Percentiles rank a stretch among this genome's conserved stretches.
Conservation (phyloP, 108 stramenopile species). For the Fistulifera pelliculosa region DNA sequence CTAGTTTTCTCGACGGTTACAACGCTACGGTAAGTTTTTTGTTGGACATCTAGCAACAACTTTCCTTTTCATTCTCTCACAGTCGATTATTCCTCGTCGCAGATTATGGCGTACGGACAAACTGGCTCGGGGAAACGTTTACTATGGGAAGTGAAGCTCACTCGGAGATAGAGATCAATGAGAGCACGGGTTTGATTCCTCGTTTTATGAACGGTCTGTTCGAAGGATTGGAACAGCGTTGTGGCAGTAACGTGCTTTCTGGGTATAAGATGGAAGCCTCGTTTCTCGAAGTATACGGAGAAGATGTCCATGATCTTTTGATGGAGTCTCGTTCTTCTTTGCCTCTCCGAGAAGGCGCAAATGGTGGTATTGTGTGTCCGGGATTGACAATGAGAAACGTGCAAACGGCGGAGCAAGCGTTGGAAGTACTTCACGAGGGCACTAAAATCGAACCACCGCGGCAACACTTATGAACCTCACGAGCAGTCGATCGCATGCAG, state of each 20-base stretch:
- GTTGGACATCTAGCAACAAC: neutral
- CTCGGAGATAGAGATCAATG: conserved; percentile 22
- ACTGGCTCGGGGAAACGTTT: conserved; percentile 80
- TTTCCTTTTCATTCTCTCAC: neutral
- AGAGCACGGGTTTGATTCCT: conserved; percentile 76
- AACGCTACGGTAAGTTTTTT: conserved; percentile 60
- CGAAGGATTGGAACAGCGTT: conserved; percentile 24
- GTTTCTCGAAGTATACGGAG: conserved; percentile 93
- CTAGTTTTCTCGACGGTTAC: conserved; percentile 81
- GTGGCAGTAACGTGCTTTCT: conserved; percentile 26
- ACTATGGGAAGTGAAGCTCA: conserved; percentile 85
- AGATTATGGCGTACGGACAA: conserved; percentile 87
- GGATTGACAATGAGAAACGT: conserved; percentile 46
- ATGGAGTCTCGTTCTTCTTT: conserved; percentile 50
- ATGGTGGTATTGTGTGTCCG: conserved; percentile 49
- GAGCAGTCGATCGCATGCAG: conserved; percentile 74
- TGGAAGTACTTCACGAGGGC: conserved; percentile 76
- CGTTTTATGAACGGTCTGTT: conserved; percentile 89
- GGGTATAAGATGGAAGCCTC: conserved; percentile 57
- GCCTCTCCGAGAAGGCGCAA: conserved; percentile 71
- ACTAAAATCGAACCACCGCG: conserved; percentile 89
- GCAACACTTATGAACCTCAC: conserved; percentile 87
- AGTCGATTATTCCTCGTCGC: conserved; percentile 4
- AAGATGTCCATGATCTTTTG: conserved; percentile 87
- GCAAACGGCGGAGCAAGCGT: conserved; percentile 35